Base-by-base conservation (phyloP, 2,329 filamentous ascomycete genomes). In the Phialemoniopsis sp. region DNA sequence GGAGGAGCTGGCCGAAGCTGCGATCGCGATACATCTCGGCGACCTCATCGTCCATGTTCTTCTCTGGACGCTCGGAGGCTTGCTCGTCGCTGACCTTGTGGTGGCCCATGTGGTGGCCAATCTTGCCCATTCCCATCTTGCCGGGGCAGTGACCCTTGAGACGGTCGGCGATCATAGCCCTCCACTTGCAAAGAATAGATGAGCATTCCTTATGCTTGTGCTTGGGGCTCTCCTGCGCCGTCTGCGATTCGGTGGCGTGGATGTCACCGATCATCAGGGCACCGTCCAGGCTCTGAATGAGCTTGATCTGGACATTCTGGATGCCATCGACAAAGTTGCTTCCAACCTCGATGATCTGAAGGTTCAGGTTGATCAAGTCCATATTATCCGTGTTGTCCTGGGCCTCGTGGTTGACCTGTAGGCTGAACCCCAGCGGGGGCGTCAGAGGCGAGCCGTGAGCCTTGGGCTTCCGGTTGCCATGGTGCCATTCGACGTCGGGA, bases 281-380 rank as follows among this genome's bases (percentile, higher is more conserved):
- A 39, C 71, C 72, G 13, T 60, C 60, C 4, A 70, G 66, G 1
- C 74, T 77, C 64, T 81, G 76, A 56, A 88, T 66, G 14, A 87
- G 64, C 49, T 74, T 76, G 34, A 87, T 64, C 34, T 75, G 71
- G 41, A 88, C 67, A 19, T 63, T 63, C 29, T 76, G 72, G 17
- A 82, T 64, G 17, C 62, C 68, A 33, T 75, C 62, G 39, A 84
- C 58, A 42, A 80, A 78, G 32, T 66, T 62, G 38, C 69, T 59
- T 41, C 76, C 77, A 18, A 85, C 73, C 54, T 80, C 72, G 43
- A 80, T 69, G 44, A 86, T 71, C 46, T 78, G 68, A 29, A 85
- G 60, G 45, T 76, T 67, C 41, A 85, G 52, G 29, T 65, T 57
- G 38, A 82, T 57, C 4, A 82, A 57, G 42, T 74, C 67, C 32